A percentile compares a stretch with the other conserved stretches of the same genome.
Conservation (phyloP, 768 basidiomycete species). For the Tulasnella sp. region DNA sequence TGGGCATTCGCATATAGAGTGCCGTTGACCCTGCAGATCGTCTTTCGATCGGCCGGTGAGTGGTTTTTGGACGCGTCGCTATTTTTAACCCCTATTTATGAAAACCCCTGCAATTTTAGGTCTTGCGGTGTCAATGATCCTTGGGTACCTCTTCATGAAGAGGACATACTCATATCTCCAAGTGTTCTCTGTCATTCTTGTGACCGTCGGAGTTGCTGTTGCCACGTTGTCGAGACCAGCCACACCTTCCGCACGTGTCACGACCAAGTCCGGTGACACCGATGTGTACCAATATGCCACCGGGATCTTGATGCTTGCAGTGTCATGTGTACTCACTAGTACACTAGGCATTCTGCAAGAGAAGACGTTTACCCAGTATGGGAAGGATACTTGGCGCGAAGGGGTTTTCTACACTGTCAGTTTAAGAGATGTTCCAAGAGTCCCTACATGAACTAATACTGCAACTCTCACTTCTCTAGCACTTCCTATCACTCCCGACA, state of each 20-base stretch:
- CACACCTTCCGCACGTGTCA: slow-evolving; percentile 16
- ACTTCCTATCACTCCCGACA: slow-evolving; percentile 65
- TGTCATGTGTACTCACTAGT: slow-evolving; percentile 57
- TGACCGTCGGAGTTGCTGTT: slow-evolving; percentile 59
- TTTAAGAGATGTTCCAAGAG: background rate
- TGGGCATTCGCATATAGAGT: slow-evolving; percentile 70
- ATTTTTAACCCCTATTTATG: background rate
- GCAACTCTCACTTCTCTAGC: slow-evolving; percentile 36
- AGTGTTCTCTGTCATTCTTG: slow-evolving; percentile 55
- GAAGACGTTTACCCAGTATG: slow-evolving; percentile 59
- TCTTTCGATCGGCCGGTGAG: slow-evolving; percentile 74
- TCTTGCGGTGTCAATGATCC: slow-evolving; percentile 64
- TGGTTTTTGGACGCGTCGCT: too few relatives aligned
- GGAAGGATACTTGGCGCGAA: slow-evolving; percentile 66
- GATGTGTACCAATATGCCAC: slow-evolving; percentile 42
- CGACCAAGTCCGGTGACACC: slow-evolving; percentile 4
- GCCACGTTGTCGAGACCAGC: slow-evolving; percentile 58
- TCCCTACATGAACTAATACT: too few relatives aligned
- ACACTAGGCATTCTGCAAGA: slow-evolving; percentile 68
- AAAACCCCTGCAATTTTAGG: slow-evolving; percentile 32
- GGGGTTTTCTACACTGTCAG: slow-evolving; percentile 74
- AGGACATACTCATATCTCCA: slow-evolving; percentile 51
- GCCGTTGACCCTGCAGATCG: slow-evolving; percentile 68
- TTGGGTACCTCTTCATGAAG: slow-evolving; percentile 49
- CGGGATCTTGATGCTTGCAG: slow-evolving; percentile 59